phyloP scores from a whole-genome alignment of 306 rosid genomes.

The Medicago ruthenica region DNA sequence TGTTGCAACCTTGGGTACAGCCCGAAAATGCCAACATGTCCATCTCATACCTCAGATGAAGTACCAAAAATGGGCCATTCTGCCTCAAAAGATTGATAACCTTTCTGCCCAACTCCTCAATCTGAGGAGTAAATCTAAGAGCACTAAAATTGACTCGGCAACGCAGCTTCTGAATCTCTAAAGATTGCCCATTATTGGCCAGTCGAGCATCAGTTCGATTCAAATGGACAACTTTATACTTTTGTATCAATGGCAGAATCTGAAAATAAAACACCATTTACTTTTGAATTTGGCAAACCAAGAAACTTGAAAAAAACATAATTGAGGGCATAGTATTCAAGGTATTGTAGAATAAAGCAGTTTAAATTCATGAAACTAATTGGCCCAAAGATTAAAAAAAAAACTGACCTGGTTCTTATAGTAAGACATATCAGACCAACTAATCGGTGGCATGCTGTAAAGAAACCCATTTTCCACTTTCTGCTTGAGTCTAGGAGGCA shows the following conservation, averaged over 20 bases:
- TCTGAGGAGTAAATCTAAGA: conserved; percentile 88
- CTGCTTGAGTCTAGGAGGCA: conserved; percentile 87
- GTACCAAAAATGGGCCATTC: conserved; percentile 86
- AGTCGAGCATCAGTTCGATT: conserved; percentile 93
- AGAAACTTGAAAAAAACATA: conserved; percentile 27
- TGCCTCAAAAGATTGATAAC: conserved; percentile 79
- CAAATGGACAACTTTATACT: conserved; percentile 85
- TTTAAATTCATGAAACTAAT: conserved; percentile 13
- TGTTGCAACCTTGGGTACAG: conserved; percentile 86
- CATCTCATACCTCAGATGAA: conserved; percentile 94
- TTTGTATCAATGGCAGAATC: conserved; percentile 89
- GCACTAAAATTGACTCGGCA: conserved; percentile 91
- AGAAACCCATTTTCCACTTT: conserved; percentile 74
- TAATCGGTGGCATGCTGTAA: conserved; percentile 89
- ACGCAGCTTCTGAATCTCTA: conserved; percentile 87
- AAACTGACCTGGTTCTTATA: conserved; percentile 73
- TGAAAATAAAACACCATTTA: conserved; percentile 40
- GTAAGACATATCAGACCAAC: conserved; percentile 95
- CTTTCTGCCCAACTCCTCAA: conserved; percentile 86
- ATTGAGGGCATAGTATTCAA: conserved; percentile 26
- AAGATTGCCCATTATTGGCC: conserved; percentile 88
- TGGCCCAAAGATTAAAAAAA: not conserved
- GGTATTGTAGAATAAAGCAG: conserved; percentile 8
- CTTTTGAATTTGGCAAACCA: conserved; percentile 29
- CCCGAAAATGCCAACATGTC: conserved; percentile 98